phyloP scores from a whole-genome alignment of 2,329 filamentous ascomycete genomes.

The Neodidymelliopsis sp. region DNA sequence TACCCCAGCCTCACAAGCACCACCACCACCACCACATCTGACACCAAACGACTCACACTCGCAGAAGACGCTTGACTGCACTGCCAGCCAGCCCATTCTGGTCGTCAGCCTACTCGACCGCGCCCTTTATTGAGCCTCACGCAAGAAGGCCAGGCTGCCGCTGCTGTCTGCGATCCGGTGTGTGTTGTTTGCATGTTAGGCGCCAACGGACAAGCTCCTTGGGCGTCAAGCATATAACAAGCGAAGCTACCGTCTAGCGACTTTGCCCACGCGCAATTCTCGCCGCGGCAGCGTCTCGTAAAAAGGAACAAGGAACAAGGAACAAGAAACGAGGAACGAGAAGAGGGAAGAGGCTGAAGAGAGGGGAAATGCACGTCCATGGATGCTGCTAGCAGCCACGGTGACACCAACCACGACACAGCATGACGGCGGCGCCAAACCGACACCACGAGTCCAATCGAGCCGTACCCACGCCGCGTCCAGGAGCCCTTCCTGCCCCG shows the following conservation, averaged over 20 bases:
- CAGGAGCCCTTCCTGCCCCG: conserved; percentile 15
- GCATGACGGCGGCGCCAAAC: conserved; percentile 44
- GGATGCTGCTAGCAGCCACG: conserved; percentile 37
- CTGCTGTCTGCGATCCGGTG: conserved; percentile 17
- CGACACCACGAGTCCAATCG: conserved; percentile 38
- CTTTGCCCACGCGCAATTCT: conserved; percentile 13
- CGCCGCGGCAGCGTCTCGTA: conserved; percentile 1
- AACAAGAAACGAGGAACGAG: conserved; percentile 19
- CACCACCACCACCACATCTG: conserved; percentile 8
- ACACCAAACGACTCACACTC: conserved; percentile 22
- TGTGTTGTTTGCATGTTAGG: conserved; percentile 26
- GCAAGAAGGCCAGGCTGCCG: conserved; percentile 1
- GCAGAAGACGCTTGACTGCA: conserved; percentile 6
- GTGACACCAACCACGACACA: conserved; percentile 41
- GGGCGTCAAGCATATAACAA: conserved; percentile 38
- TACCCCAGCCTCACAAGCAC: conserved; percentile 8
- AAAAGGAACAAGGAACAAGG: conserved; percentile 2
- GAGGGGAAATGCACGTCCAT: conserved; percentile 28
- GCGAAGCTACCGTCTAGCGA: conserved; percentile 13
- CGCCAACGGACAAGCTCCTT: conserved; percentile 38
- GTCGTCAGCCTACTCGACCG: conserved; percentile 22
- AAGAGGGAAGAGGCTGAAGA: conserved; percentile 8
- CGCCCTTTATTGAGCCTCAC: conserved; percentile 34
- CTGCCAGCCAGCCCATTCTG: conserved; percentile 5
- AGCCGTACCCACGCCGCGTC: conserved; percentile 11